Conservation (phyloP, 352 stramenopile genomes). For the Phytophthora multivora region DNA sequence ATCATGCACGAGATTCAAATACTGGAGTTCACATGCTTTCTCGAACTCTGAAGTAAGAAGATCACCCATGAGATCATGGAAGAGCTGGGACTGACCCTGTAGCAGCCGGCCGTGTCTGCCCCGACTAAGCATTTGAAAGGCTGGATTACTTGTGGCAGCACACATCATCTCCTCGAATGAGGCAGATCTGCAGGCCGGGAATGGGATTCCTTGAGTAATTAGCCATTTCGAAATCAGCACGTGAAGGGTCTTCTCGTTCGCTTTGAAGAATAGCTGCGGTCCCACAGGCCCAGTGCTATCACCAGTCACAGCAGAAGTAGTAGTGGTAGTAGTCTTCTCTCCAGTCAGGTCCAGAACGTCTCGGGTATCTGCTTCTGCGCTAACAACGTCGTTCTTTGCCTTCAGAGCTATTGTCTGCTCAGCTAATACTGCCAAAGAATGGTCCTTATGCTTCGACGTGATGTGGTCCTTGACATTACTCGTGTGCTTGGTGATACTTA, state of each 20-base stretch:
- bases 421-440: neutral
- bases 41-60: neutral
- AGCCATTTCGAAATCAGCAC: slow-evolving; percentile 8
- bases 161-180: neutral
- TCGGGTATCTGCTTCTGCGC: neutral
- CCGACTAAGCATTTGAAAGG: neutral
- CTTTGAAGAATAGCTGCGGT: slow-evolving; percentile 1
- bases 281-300: neutral
- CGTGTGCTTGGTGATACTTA: slow-evolving; percentile 5
- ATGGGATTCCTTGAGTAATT: neutral
- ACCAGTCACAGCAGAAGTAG: neutral
- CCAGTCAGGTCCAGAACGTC: neutral
- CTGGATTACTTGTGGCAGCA: neutral
- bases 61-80: slow-evolving; percentile 1
- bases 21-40: neutral
- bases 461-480: slow-evolving; percentile 14
- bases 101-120: slow-evolving; percentile 6
- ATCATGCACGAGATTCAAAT: slow-evolving; percentile 7
- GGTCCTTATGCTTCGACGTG: slow-evolving; percentile 3
- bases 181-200: neutral
- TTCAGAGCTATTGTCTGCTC: neutral
- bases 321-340: neutral
- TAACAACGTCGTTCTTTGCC: neutral
- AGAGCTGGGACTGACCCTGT: slow-evolving; percentile 4
- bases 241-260: slow-evolving; percentile 3